phyloP scores from a whole-genome alignment of 352 stramenopile species.

The Globisporangium carolinianum region DNA sequence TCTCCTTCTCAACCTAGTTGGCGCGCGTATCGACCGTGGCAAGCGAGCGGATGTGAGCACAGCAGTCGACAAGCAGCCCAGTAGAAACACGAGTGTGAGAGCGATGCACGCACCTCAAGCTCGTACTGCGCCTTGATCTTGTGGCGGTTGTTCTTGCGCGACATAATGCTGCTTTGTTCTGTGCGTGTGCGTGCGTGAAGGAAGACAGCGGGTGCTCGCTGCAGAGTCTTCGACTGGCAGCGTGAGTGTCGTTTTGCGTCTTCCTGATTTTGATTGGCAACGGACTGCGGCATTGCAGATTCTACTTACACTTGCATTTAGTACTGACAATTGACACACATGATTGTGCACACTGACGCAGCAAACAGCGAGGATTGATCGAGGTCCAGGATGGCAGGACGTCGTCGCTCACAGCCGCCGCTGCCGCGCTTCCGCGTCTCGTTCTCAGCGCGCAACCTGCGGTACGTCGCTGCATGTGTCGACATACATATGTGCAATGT shows the following conservation, averaged over 20 bases:
- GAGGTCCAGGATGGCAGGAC: not conserved
- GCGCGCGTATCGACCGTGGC: not conserved
- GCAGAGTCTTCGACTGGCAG: too few species aligned
- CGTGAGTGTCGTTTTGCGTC: not conserved
- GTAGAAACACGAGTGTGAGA: not conserved
- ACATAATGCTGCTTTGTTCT: conserved; percentile 27
- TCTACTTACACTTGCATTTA: not conserved
- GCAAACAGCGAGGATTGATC: not conserved
- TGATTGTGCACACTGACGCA: not conserved
- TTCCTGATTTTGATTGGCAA: not conserved
- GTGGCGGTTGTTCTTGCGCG: conserved; percentile 74
- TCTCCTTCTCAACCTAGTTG: conserved; percentile 34
- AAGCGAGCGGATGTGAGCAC: not conserved
- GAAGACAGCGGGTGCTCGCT: too few species aligned
- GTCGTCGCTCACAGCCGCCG: too few species aligned
- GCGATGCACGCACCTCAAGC: conserved; percentile 33
- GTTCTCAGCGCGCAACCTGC: conserved; percentile 8
- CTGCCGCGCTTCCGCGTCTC: conserved; percentile 8
- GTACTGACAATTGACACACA: not conserved
- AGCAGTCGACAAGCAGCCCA: too few species aligned
- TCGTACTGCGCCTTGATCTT: conserved; percentile 81
- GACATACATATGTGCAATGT: not conserved
- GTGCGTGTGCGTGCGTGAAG: not conserved
- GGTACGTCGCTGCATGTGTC: not conserved
- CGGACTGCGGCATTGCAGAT: not conserved